Evolutionary conservation across 2,329 filamentous ascomycete genomes (phyloP).

Genomic region (Rasamsonia emersonii): DNA sequence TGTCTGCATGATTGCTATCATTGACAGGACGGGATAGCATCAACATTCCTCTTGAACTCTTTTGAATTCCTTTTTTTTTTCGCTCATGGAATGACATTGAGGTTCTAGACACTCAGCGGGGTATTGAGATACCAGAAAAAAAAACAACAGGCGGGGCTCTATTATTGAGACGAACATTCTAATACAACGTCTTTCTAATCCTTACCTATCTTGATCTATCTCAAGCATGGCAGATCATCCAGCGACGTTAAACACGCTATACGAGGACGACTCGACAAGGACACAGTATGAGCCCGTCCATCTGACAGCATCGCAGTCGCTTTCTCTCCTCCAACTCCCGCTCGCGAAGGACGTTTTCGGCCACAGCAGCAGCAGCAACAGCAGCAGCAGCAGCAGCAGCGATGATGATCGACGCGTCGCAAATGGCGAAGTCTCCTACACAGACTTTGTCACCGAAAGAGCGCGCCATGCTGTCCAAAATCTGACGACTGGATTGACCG

Average conservation of each 20-base stretch:
- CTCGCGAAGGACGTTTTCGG: constrained; percentile 32
- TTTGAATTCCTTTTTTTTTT: too few relatives aligned
- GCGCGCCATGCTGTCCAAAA: constrained; percentile 16
- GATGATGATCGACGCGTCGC: constrained; percentile 14
- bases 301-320: constrained; percentile 24
- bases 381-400: constrained; percentile 19
- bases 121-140: too few relatives aligned
- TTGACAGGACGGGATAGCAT: too few relatives aligned
- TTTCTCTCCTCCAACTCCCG: constrained; percentile 25
- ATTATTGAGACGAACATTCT: too few relatives aligned
- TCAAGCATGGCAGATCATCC: too few relatives aligned
- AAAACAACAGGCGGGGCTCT: too few relatives aligned
- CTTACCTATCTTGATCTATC: too few relatives aligned
- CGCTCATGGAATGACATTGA: too few relatives aligned
- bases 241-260: constrained; percentile 25
- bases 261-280: constrained; percentile 16
- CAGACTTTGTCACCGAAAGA: constrained; percentile 28
- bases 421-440: constrained; percentile 27
- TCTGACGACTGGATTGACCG: constrained; percentile 13
- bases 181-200: too few relatives aligned
- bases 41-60: too few relatives aligned
- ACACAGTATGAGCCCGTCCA: constrained; percentile 26
- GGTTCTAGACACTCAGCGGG: too few relatives aligned
- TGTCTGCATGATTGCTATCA: too few relatives aligned
- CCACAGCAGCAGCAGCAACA: constrained; percentile 20